Evolutionary conservation across 1,284 basidiomycete species (phyloP).

Genomic region (Cryptococcus floricola): DNA sequence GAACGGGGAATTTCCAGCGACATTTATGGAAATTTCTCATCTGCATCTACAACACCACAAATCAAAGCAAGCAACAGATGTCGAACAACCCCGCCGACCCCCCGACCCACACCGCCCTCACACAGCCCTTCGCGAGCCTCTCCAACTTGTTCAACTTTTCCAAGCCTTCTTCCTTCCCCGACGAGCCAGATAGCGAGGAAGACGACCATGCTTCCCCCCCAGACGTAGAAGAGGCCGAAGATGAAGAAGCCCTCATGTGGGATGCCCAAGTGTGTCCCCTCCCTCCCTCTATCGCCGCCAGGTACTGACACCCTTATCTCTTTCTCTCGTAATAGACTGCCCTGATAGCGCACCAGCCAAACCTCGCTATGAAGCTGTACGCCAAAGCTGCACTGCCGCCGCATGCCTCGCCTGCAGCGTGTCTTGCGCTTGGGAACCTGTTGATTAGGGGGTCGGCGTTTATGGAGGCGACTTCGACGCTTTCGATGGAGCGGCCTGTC

Average conservation of each 20-base stretch:
- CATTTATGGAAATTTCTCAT: too few relatives aligned
- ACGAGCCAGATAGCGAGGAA: conserved; percentile 8
- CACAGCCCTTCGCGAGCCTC: conserved; percentile 16
- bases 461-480: conserved; percentile 6
- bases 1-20: too few relatives aligned
- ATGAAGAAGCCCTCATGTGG: conserved; percentile 40
- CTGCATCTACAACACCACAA: too few relatives aligned
- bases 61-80: not conserved
- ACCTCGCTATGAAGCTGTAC: conserved; percentile 35
- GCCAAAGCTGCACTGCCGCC: conserved; percentile 41
- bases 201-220: conserved; percentile 7
- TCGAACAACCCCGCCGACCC: not conserved
- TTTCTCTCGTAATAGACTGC: conserved; percentile 25
- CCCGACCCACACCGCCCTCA: not conserved
- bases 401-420: conserved; percentile 33
- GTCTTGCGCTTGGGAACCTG: conserved; percentile 41
- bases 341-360: conserved; percentile 38
- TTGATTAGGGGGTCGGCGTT: conserved; percentile 34
- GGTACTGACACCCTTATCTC: not conserved
- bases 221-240: conserved; percentile 19
- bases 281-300: not conserved
- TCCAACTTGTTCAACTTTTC: conserved; percentile 9
- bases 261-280: conserved; percentile 39
- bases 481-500: not conserved
- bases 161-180: not conserved